Conservation (phyloP, 2,329 filamentous ascomycete genomes). For the Tetracladium maxilliforme region DNA sequence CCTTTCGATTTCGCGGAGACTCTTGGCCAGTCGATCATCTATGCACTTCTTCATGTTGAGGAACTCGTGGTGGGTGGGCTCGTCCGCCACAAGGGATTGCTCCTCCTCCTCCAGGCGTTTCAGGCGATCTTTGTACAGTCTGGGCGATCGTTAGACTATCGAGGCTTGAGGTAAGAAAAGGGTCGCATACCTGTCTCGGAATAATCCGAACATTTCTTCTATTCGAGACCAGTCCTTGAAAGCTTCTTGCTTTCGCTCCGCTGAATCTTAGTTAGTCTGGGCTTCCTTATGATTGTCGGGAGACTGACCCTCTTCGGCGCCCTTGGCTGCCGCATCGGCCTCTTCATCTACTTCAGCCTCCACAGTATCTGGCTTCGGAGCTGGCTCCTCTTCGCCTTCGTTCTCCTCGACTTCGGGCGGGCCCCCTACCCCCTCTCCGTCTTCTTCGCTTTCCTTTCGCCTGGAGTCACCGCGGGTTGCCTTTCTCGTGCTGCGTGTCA, state of each 20-base stretch:
- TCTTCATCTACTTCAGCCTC: conserved; percentile 45
- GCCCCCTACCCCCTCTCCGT: too few species aligned
- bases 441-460: too few species aligned
- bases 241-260: conserved; percentile 64
- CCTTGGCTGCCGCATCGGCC: conserved; percentile 39
- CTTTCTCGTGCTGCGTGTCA: too few species aligned
- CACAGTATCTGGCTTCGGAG: conserved; percentile 35
- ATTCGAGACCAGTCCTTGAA: conserved; percentile 68
- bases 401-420: conserved; percentile 21
- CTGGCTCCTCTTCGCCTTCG: conserved; percentile 35
- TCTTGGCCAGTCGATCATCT: conserved; percentile 68
- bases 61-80: conserved; percentile 78
- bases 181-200: conserved; percentile 55
- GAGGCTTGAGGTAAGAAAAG: background rate
- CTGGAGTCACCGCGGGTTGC: too few species aligned
- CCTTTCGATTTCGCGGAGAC: conserved; percentile 54
- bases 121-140: conserved; percentile 78
- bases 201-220: conserved; percentile 76
- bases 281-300: conserved; percentile 1
- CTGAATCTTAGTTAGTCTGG: conserved; percentile 24
- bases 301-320: conserved; percentile 49
- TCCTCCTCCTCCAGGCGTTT: conserved; percentile 63
- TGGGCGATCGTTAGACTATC: conserved; percentile 19
- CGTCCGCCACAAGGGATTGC: conserved; percentile 39
- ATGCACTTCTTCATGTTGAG: conserved; percentile 81